Percentiles rank a stretch among this genome's conserved stretches.
phyloP scores from a whole-genome alignment of 306 rosid species.

The Cajanus cajan region DNA sequence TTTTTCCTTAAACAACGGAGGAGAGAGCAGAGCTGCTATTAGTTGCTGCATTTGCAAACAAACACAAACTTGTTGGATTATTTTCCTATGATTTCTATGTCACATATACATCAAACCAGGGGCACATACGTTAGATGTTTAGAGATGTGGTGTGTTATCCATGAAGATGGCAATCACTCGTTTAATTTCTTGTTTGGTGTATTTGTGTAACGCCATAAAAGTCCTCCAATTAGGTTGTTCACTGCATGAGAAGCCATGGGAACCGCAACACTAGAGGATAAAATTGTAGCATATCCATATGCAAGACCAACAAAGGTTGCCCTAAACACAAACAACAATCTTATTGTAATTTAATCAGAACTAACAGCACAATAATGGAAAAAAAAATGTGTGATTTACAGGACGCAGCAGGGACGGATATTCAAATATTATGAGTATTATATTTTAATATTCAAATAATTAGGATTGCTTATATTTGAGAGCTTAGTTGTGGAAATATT shows the following conservation, averaged over 20 bases:
- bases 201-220: slow-evolving; percentile 62
- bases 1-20: slow-evolving; percentile 8
- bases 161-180: slow-evolving; percentile 4
- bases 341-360: slow-evolving; percentile 19
- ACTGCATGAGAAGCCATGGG: slow-evolving; percentile 89
- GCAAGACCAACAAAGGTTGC: slow-evolving; percentile 89
- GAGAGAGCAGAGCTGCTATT: slow-evolving; percentile 1
- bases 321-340: slow-evolving; percentile 56
- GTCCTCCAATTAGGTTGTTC: slow-evolving; percentile 82
- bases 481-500: no score
- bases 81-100: not conserved
- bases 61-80: not conserved
- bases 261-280: slow-evolving; percentile 72
- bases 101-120: not conserved
- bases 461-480: no score
- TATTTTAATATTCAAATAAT: no score
- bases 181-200: slow-evolving; percentile 32
- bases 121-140: not conserved
- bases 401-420: not conserved
- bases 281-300: slow-evolving; percentile 80
- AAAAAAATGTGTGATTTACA: not conserved
- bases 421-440: no score
- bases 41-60: slow-evolving; percentile 4
- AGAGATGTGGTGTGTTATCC: not conserved
- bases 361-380: not conserved